Evolutionary conservation across 2,329 filamentous ascomycete species (phyloP), one percentile per base, ranked within the genome.

Genomic region (Pezicula neosporulosa): DNA sequence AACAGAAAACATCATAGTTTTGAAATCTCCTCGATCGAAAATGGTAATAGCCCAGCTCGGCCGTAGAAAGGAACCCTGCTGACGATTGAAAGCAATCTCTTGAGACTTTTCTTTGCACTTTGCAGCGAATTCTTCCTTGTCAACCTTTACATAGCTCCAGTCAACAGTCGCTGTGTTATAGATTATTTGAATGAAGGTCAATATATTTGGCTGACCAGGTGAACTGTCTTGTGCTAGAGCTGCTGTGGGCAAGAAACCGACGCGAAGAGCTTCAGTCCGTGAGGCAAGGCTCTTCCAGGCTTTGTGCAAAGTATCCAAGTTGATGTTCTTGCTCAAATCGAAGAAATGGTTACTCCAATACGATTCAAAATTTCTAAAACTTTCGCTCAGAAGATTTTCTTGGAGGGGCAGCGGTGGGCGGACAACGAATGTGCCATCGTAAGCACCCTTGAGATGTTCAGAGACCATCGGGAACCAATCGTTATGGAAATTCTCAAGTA

Each of bases 341-440:
- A 68, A 66, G 47, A 67, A 64, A 27, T 64, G 63, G 43, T 67
- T 66, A 50, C 66, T 69, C 66, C 67, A 69, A 47, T 70, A 69
- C 51, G 64, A 59, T 47, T 63, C 56, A n/a, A 59, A 56, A 15
- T 59, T 63, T 10, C 62, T 59, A 59, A 68, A 62, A 3, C 63
- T 68, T 54, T 69, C 67, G 45, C 60, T 65, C 7, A 69, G 58
- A 21, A 69, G 50, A 39, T 64, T 65, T 43, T 68, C 66, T 47
- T 68, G 66, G 5, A 68, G 56, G 1, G 64, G 58, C 19, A 65
- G 61, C 13, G 63, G 51, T 12, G 59, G 60, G 8, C 60, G 38
- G 13, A 60, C 50, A 42, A 21, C 1, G 39, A 42, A 42, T 13
- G 18, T 10, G 18, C 7, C 18, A 10, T 42, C 16, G 15, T 24